These are phyloP conservation scores for Porphyrellus cyaneotinctus DNA, from an alignment of 768 basidiomycete species.

Conservation along the genomic window DNA sequence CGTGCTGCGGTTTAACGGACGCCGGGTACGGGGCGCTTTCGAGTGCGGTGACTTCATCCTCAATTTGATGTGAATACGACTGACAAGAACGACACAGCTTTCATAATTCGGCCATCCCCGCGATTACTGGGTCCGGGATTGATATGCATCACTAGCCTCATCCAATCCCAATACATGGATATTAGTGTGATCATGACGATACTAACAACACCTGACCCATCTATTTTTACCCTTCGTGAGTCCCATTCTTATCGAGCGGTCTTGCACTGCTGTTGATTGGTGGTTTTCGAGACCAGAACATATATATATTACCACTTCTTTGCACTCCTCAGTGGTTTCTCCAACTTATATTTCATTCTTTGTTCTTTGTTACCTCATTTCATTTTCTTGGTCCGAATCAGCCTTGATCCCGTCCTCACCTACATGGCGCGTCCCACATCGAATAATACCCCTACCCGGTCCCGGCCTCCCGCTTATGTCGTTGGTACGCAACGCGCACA, in stretches of 20 bases:
- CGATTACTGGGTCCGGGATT: no score
- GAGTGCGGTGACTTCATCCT: background rate
- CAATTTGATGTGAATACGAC: background rate
- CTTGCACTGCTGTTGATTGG: constrained; percentile 7
- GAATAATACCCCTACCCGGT: background rate
- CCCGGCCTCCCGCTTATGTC: constrained; percentile 7
- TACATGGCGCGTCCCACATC: constrained; percentile 3
- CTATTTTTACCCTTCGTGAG: background rate
- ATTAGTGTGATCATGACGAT: no score
- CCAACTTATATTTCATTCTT: background rate
- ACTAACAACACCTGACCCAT: no score
- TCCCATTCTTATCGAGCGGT: constrained; percentile 1
- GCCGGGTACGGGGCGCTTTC: background rate
- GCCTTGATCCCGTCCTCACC: background rate
- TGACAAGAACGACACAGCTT: constrained; percentile 10
- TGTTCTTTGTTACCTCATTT: background rate
- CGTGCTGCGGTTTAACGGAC: no score
- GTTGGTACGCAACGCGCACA: constrained; percentile 17
- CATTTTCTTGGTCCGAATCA: no score
- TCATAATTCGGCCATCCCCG: background rate
- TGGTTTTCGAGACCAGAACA: background rate
- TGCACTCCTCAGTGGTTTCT: background rate
- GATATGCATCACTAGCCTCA: no score
- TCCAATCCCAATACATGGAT: background rate
- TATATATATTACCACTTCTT: constrained; percentile 5